Base-by-base conservation (phyloP, 1,139 yeast genomes). In the Pichia sp. region DNA sequence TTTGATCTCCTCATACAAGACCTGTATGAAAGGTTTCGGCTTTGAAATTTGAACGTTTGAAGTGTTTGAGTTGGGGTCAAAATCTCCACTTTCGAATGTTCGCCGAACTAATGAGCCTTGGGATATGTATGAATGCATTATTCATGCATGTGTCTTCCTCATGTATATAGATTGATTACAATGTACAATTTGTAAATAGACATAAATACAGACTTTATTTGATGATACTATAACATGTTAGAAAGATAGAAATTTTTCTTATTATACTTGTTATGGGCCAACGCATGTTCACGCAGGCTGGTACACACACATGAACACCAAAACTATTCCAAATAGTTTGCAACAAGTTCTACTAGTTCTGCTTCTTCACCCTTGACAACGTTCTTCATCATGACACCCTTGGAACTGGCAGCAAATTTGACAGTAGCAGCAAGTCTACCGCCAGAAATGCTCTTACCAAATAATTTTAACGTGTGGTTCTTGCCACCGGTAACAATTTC, bases 21-120 rank as follows among this genome's bases (percentile, higher is more conserved):
- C 66, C 40, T 93, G 99, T 71, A 93, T 93, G 99, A 85, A 84
- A 68, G 90, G 96, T 36, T 91, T 71, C 66, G 98, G 98, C 0
- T 93, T 91, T 68, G 79, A 72, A 36, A 71, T 78, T 50, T 61
- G 59, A 41, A 70, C 18, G 3, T 26, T 3, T 26, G 30, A n/a
- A n/a, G n/a, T n/a, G n/a, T n/a, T n/a, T n/a, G n/a, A n/a, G n/a
- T n/a, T n/a, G n/a, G n/a, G n/a, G n/a, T n/a, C n/a, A n/a, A n/a
- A n/a, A n/a, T n/a, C n/a, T n/a, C n/a, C n/a, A n/a, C n/a, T n/a
- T n/a, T n/a, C n/a, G n/a, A n/a, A n/a, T n/a, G n/a, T n/a, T n/a
- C n/a, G n/a, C n/a, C n/a, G n/a, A 26, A 12, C 30, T 12, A 3
- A 26, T 26, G 30, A 26, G 30, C 30, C 4, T 9, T 26, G 30